Evolutionary conservation across 2,329 filamentous ascomycete species (phyloP).

Genomic region (Trichophyton verrucosum): DNA sequence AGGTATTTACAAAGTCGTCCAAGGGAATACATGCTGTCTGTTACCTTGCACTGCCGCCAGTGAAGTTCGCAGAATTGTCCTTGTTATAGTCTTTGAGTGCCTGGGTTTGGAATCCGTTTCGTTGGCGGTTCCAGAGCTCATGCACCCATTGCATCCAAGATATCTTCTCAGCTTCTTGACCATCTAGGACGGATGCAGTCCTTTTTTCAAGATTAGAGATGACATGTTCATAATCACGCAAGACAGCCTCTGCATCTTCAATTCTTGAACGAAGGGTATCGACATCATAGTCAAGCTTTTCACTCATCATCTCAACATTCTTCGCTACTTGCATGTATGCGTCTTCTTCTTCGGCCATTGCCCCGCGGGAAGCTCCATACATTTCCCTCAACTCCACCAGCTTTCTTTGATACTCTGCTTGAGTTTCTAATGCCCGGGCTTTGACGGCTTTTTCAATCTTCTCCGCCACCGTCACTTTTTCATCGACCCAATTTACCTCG

Average conservation of each 20-base stretch:
- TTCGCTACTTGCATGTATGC: slow-evolving; percentile 58
- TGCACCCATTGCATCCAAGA: slow-evolving; percentile 46
- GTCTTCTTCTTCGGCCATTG: slow-evolving; percentile 56
- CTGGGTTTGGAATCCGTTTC: not conserved
- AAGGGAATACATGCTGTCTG: not conserved
- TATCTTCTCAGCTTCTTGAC: slow-evolving; percentile 46
- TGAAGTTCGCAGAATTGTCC: not conserved
- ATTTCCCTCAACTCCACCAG: slow-evolving; percentile 54
- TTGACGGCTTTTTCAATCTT: slow-evolving; percentile 53
- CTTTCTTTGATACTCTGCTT: slow-evolving; percentile 55
- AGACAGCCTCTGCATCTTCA: slow-evolving; percentile 73
- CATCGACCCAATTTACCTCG: slow-evolving; percentile 33
- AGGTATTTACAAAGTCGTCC: not conserved
- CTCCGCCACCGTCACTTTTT: slow-evolving; percentile 32
- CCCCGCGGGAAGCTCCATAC: slow-evolving; percentile 49
- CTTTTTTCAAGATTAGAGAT: slow-evolving; percentile 58
- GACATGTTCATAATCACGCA: slow-evolving; percentile 66
- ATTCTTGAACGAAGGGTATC: slow-evolving; percentile 66
- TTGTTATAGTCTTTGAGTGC: too few species aligned
- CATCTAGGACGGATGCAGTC: slow-evolving; percentile 49
- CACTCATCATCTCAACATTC: slow-evolving; percentile 67
- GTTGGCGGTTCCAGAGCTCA: not conserved
- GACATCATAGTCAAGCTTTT: slow-evolving; percentile 87
- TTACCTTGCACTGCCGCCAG: not conserved
- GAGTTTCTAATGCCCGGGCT: slow-evolving; percentile 52